Percentiles rank a stretch among this genome's conserved stretches.
Conservation (phyloP, 176 grass and related monocot genomes). For the Triticum turgidum region DNA sequence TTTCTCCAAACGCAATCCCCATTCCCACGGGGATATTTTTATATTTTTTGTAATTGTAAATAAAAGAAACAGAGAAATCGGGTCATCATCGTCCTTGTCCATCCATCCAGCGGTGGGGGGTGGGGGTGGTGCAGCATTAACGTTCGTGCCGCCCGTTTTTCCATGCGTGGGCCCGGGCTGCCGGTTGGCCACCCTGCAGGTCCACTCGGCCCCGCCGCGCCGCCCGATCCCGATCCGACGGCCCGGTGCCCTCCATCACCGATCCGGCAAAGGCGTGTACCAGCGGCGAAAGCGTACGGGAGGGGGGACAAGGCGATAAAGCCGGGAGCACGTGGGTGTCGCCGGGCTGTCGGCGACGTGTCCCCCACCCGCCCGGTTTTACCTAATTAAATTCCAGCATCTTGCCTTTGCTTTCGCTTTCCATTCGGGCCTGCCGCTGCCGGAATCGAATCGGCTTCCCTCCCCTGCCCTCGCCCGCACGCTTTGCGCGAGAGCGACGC, state of each 20-base stretch:
- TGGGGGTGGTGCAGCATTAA: background rate
- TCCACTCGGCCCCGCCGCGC: background rate
- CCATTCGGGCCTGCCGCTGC: background rate
- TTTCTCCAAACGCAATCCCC: background rate
- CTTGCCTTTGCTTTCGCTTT: conserved; percentile 10
- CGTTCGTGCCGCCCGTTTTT: background rate
- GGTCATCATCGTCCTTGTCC: background rate
- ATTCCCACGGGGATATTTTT: no score
- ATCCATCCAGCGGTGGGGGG: background rate
- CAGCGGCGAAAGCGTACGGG: background rate
- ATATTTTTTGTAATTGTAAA: no score
- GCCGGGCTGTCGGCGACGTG: conserved; percentile 41
- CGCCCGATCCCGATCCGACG: background rate
- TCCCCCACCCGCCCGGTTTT: background rate
- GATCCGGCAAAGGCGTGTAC: background rate
- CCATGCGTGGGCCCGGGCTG: conserved; percentile 25
- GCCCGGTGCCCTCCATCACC: background rate
- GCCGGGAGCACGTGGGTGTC: conserved; percentile 15
- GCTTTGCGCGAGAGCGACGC: conserved; percentile 28
- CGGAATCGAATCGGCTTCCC: conserved; percentile 14
- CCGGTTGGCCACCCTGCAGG: conserved; percentile 23
- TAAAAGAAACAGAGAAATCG: background rate
- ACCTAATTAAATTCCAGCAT: background rate
- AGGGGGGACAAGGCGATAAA: conserved; percentile 10
- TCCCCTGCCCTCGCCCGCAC: conserved; percentile 10